Evolutionary conservation across 495 filamentous ascomycete genomes (phyloP).

Genomic region (Corynascus novoguineensis): DNA sequence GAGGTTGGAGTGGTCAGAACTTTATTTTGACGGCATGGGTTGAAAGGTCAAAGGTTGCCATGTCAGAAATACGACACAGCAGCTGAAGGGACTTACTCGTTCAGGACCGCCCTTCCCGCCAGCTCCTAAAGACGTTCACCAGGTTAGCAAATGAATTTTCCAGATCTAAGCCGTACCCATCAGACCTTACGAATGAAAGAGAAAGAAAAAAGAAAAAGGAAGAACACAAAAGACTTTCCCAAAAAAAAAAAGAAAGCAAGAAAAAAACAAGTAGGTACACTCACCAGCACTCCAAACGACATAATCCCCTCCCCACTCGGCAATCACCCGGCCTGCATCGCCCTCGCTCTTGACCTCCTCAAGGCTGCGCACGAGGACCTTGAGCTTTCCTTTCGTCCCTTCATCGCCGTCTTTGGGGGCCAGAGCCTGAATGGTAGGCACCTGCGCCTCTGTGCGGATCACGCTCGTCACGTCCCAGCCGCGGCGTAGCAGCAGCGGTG

Average conservation of each 20-base stretch:
- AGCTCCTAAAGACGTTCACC: slow-evolving; percentile 46
- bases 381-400: slow-evolving; percentile 41
- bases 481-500: slow-evolving; percentile 64
- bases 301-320: slow-evolving; percentile 56
- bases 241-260: neutral
- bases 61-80: neutral
- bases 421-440: slow-evolving; percentile 56
- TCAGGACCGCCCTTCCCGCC: slow-evolving; percentile 68
- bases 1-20: neutral
- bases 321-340: slow-evolving; percentile 58
- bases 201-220: neutral
- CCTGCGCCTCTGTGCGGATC: slow-evolving; percentile 65
- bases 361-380: slow-evolving; percentile 61
- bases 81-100: slow-evolving; percentile 31
- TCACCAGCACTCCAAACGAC: slow-evolving; percentile 75
- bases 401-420: slow-evolving; percentile 34
- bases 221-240: too few species aligned
- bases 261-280: neutral
- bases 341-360: slow-evolving; percentile 60
- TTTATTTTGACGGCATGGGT: too few species aligned
- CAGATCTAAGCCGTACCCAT: too few species aligned
- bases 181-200: neutral
- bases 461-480: slow-evolving; percentile 73
- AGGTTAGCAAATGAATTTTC: neutral
- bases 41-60: too few species aligned